Evolutionary conservation across 163 green algal genomes (phyloP).

Genomic region (Chlorella variabilis): DNA sequence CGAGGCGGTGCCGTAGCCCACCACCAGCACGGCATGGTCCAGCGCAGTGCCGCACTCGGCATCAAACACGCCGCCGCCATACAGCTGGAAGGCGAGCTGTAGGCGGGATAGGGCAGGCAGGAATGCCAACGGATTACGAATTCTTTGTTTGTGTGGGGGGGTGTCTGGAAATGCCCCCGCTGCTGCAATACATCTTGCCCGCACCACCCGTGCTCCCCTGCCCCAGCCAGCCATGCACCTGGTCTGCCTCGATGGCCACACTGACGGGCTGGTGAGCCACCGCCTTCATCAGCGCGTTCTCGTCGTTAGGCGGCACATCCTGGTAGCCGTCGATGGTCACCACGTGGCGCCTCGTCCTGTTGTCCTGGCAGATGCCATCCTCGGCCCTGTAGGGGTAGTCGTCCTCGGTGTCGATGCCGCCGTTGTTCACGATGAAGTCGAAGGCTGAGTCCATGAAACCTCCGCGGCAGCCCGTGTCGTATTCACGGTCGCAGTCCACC

Average conservation of each 20-base stretch:
- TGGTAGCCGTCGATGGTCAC: constrained; percentile 87
- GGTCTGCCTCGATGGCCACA: constrained; percentile 87
- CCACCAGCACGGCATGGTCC: constrained; percentile 87
- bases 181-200: no score
- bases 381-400: constrained; percentile 79
- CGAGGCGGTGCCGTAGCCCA: constrained; percentile 72
- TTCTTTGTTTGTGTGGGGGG: no score
- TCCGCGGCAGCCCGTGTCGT: constrained; percentile 83
- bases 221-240: no score
- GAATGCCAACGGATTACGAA: no score
- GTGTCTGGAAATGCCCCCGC: no score
- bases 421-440: constrained; percentile 85
- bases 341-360: constrained; percentile 62
- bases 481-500: constrained; percentile 91
- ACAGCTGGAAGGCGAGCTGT: constrained; percentile 91
- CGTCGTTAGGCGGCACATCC: constrained; percentile 74
- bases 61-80: constrained; percentile 89
- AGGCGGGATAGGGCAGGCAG: neutral
- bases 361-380: constrained; percentile 63
- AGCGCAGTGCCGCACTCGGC: constrained; percentile 77
- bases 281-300: constrained; percentile 67
- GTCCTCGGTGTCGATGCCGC: constrained; percentile 93
- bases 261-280: constrained; percentile 83
- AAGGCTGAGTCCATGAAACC: constrained; percentile 94
- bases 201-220: no score